These are phyloP conservation scores for Globisporangium apiculatum DNA, from an alignment of 352 stramenopile species.

Conservation along the genomic window DNA sequence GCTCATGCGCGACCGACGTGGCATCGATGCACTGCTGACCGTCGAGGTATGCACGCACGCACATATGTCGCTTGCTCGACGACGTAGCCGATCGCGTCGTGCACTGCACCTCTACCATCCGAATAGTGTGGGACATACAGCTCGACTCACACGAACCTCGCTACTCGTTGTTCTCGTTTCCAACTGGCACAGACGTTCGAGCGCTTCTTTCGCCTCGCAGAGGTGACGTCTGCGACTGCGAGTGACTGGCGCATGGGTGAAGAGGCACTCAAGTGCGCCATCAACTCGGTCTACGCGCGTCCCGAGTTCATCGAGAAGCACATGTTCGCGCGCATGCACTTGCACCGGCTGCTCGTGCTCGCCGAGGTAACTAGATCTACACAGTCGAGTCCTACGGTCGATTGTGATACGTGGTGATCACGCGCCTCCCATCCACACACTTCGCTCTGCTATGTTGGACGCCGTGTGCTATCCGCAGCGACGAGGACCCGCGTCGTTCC, in stretches of 20 bases:
- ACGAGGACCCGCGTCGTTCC: slow-evolving; percentile 23
- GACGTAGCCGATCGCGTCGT: no score
- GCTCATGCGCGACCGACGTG: slow-evolving; percentile 60
- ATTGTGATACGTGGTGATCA: not conserved
- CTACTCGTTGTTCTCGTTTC: not conserved
- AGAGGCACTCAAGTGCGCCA: slow-evolving; percentile 60
- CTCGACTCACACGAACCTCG: not conserved
- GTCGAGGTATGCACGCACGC: slow-evolving; percentile 19
- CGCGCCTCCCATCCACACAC: no score
- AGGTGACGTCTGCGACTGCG: slow-evolving; percentile 1
- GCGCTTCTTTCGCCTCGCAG: slow-evolving; percentile 22
- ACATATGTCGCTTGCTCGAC: no score
- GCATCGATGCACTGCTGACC: slow-evolving; percentile 48
- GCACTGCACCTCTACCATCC: no score
- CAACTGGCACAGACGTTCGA: slow-evolving; percentile 23
- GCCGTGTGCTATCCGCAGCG: not conserved
- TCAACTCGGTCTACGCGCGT: slow-evolving; percentile 59
- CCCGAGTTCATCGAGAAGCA: slow-evolving; percentile 41
- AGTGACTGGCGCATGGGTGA: slow-evolving; percentile 21
- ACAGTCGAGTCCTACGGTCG: not conserved
- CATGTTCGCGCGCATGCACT: slow-evolving; percentile 18
- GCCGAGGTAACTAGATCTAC: slow-evolving; percentile 8
- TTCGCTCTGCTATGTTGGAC: no score
- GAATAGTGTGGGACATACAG: not conserved
- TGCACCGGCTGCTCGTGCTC: slow-evolving; percentile 21